phyloP scores from a whole-genome alignment of 441 rosid species.

The Syzygium malaccense region DNA sequence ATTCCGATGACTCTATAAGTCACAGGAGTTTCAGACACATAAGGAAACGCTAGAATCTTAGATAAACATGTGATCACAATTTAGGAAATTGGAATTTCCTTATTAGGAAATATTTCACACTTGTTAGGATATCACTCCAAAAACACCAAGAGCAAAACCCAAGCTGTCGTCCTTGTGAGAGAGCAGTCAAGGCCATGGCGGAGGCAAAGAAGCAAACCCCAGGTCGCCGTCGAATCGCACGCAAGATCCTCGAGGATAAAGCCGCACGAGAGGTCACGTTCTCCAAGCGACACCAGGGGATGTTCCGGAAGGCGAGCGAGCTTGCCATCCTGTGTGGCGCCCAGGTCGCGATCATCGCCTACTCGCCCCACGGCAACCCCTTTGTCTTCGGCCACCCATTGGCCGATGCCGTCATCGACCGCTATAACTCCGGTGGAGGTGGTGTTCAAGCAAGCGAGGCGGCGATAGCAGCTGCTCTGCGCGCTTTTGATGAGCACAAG shows the following conservation, averaged over 20 bases:
- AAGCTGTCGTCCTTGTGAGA: not conserved
- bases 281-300: not conserved
- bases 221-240: not conserved
- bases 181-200: not conserved
- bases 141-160: not conserved
- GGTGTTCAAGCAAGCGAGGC: not conserved
- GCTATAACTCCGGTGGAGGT: not conserved
- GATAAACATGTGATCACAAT: rapidly evolving
- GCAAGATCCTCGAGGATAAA: not conserved
- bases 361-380: not conserved
- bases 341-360: not conserved
- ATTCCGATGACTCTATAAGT: not conserved
- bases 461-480: not conserved
- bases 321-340: not conserved
- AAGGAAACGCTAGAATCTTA: not conserved
- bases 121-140: not conserved
- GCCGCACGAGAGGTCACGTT: not conserved
- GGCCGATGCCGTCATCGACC: not conserved
- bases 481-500: not conserved
- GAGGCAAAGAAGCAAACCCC: not conserved
- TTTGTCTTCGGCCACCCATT: not conserved
- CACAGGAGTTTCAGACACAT: not conserved
- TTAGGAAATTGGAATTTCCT: not conserved
- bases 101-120: not conserved
- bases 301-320: not conserved